Conservation (phyloP, 2,329 filamentous ascomycete species). For the Arthrobotrys megalospora region DNA sequence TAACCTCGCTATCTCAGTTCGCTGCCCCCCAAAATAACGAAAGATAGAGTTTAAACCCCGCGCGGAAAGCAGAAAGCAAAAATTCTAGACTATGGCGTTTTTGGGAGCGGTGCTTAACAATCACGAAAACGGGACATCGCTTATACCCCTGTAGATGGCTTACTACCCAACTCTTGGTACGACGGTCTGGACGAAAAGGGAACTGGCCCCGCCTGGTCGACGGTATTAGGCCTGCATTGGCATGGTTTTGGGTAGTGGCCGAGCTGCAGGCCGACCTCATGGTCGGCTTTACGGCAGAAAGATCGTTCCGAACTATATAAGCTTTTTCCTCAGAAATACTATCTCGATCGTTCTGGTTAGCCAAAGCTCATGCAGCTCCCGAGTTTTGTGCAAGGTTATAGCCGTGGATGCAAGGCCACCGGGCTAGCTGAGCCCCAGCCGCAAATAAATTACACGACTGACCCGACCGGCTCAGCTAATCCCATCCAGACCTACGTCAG, state of each 20-base stretch:
- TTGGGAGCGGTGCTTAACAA: constrained; percentile 22
- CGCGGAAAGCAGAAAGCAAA: neutral
- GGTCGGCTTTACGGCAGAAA: no score
- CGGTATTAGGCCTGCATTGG: neutral
- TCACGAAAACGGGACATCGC: constrained; percentile 17
- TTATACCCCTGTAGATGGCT: constrained; percentile 18
- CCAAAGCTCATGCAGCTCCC: no score
- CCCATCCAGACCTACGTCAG: no score
- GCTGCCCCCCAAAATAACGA: neutral
- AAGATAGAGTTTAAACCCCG: constrained; percentile 3
- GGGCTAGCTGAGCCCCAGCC: no score
- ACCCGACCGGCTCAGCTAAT: no score
- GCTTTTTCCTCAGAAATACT: no score
- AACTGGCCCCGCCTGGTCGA: neutral
- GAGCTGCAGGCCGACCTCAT: neutral
- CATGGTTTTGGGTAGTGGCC: neutral
- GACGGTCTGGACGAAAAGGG: neutral
- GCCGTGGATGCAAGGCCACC: no score
- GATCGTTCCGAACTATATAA: no score
- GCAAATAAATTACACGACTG: no score
- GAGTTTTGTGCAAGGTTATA: no score
- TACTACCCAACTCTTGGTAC: constrained; percentile 16
- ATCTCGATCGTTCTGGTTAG: no score
- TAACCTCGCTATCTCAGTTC: constrained; percentile 14
- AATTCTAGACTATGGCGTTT: constrained; percentile 4